These are phyloP conservation scores for Anthracocystis panici-leucophaei DNA, from an alignment of 1,284 basidiomycete species.

Conservation along the genomic window DNA sequence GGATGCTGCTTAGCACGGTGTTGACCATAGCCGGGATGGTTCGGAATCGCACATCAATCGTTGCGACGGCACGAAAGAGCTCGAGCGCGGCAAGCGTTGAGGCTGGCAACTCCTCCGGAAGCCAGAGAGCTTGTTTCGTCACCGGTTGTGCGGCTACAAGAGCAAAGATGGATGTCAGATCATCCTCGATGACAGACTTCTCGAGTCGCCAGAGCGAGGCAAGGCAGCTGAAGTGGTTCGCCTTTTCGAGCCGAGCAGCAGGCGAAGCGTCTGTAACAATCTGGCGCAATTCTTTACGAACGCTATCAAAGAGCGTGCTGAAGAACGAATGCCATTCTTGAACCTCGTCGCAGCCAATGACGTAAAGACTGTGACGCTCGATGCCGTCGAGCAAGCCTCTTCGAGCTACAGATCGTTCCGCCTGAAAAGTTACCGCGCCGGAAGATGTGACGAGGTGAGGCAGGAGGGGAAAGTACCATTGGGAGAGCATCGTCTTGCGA, in stretches of 20 bases:
- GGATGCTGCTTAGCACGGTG: conserved; percentile 19
- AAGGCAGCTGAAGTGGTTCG: conserved; percentile 29
- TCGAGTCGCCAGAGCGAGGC: conserved; percentile 46
- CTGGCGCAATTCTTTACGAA: conserved; percentile 11
- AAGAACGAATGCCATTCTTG: conserved; percentile 49
- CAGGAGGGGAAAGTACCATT: conserved; percentile 36
- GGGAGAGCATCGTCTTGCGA: conserved; percentile 45
- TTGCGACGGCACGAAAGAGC: conserved; percentile 30
- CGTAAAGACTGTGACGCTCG: conserved; percentile 33
- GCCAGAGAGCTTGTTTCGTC: conserved; percentile 18
- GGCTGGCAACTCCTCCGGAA: conserved; percentile 14
- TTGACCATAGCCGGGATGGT: conserved; percentile 35
- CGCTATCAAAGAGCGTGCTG: conserved; percentile 18
- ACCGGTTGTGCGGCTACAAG: conserved; percentile 27
- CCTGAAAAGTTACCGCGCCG: not conserved
- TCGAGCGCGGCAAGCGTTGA: conserved; percentile 29
- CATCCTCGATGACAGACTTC: conserved; percentile 33
- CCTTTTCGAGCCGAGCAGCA: conserved; percentile 11
- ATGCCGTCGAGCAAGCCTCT: conserved; percentile 33
- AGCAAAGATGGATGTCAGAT: conserved; percentile 27
- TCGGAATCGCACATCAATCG: conserved; percentile 29
- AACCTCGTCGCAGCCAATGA: conserved; percentile 29
- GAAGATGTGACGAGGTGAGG: conserved; percentile 18
- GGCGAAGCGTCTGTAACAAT: conserved; percentile 2
- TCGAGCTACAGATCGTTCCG: conserved; percentile 22